phyloP scores from a whole-genome alignment of 148 eudicot genomes.

The Cornus suecica region DNA sequence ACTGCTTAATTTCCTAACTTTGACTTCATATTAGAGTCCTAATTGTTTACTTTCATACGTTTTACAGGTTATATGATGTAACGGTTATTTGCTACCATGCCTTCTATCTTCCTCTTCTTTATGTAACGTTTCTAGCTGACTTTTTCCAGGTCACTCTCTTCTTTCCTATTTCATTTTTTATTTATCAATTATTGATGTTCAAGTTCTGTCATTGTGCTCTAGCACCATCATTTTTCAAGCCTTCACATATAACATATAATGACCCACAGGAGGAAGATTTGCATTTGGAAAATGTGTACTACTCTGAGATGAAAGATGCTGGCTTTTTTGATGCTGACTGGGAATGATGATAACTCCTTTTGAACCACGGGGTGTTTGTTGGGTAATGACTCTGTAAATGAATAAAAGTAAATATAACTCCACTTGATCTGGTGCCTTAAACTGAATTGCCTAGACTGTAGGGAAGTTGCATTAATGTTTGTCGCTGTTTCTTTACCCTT shows the following conservation, averaged over 20 bases:
- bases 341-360: slow-evolving; percentile 34
- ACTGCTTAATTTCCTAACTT: background rate
- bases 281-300: slow-evolving; percentile 64
- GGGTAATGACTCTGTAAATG: slow-evolving; percentile 31
- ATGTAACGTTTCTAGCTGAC: slow-evolving; percentile 65
- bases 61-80: slow-evolving; percentile 58
- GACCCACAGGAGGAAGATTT: slow-evolving; percentile 56
- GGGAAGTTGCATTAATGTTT: too few species aligned
- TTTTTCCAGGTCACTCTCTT: slow-evolving; percentile 52
- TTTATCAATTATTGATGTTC: background rate
- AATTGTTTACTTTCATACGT: background rate
- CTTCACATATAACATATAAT: background rate
- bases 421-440: too few species aligned
- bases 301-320: slow-evolving; percentile 83
- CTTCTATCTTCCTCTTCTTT: slow-evolving; percentile 62
- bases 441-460: too few species aligned
- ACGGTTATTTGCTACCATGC: slow-evolving; percentile 64
- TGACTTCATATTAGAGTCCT: background rate
- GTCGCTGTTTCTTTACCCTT: too few species aligned
- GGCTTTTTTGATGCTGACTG: slow-evolving; percentile 70
- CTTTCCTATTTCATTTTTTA: background rate
- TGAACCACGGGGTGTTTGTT: background rate
- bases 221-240: background rate
- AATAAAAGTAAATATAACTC: too few species aligned
- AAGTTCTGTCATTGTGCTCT: background rate